These are phyloP conservation scores for Kwoniella sp. DNA, from an alignment of 768 basidiomycete species.

Conservation along the genomic window DNA sequence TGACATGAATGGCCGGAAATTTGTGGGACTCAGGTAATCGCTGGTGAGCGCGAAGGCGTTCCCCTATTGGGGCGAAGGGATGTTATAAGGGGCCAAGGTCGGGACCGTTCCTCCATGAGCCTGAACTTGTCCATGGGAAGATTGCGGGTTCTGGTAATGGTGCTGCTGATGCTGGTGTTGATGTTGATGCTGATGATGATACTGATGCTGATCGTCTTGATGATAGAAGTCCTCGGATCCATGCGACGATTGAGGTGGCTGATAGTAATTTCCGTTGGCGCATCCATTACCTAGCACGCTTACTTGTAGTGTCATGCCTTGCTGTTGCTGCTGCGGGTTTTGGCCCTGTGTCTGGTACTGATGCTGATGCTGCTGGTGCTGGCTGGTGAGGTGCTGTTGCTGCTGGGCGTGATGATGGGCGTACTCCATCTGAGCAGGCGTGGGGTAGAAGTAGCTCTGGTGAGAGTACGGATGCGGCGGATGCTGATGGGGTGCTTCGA, in stretches of 20 bases:
- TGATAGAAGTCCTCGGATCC: slow-evolving; percentile 1
- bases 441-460: slow-evolving; percentile 11
- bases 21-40: too few relatives aligned
- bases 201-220: neutral
- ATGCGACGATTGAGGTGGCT: neutral
- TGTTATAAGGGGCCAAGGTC: slow-evolving; percentile 8
- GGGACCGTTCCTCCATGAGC: neutral
- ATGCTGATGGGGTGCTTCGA: slow-evolving; percentile 12
- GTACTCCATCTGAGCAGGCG: slow-evolving; percentile 14
- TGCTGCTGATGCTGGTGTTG: neutral
- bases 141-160: neutral
- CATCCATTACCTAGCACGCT: neutral
- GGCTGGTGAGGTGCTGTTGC: neutral
- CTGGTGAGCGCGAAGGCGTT: too few relatives aligned
- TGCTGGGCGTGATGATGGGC: slow-evolving; percentile 12
- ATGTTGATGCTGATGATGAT: neutral
- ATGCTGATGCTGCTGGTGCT: slow-evolving; percentile 1
- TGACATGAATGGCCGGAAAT: too few relatives aligned
- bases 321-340: neutral
- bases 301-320: too few relatives aligned
- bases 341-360: slow-evolving; percentile 8
- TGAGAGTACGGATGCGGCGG: neutral
- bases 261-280: neutral
- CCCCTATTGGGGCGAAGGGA: slow-evolving; percentile 15
- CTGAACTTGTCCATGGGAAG: neutral